Base-by-base conservation (phyloP, 768 basidiomycete species). In the Cyclocybe cylindracea region DNA sequence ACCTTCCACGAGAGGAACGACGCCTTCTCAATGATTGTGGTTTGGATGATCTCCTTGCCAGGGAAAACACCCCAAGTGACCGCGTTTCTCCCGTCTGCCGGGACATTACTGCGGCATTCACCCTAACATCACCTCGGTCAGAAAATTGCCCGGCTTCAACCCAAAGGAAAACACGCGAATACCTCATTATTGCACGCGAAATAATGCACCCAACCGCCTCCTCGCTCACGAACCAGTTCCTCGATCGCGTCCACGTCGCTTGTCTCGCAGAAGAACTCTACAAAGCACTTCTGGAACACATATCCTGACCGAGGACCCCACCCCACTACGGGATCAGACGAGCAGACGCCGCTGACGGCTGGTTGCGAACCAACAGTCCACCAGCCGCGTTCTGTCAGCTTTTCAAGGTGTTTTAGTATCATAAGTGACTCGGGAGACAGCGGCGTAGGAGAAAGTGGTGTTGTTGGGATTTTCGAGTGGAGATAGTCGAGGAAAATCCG, bases 51-150 rank as follows among this genome's bases (percentile, higher is more conserved):
- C 69, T 99, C 97, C 65, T 97, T 91, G 0, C 93, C 97, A 0
- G 94, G 92, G 68, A 99, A 99, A 5, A 98, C 87, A 50, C 95
- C 97, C 97, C 97, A 99, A 1, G 97, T 99, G 6, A 99, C 97
- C 0, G 94, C 95, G 67, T 98, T 98, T 50, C 91, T 82, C 10
- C 84, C 88, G 33, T 82, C 84, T 41, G 87, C 83, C 1, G 81
- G 76, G 18, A 96, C 83, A 65, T 97, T 98, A 10, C 84, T 93
- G 57, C 77, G 74, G 54, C 78, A 85, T 44, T 92, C 88, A 24
- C 91, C 94, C 89, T 93, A 39, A 4, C 50, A 16, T 16, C 31
- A 10, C n/a, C 41, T 33, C 42, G 14, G 7, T 13, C 39, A 5
- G 49, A 11, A 29, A 29, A 38, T 44, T 29, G 31, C 5, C 35